A percentile compares a stretch with the other conserved stretches of the same genome.
phyloP scores from a whole-genome alignment of 345 rosid species.

The Eucalyptus tenuipes region DNA sequence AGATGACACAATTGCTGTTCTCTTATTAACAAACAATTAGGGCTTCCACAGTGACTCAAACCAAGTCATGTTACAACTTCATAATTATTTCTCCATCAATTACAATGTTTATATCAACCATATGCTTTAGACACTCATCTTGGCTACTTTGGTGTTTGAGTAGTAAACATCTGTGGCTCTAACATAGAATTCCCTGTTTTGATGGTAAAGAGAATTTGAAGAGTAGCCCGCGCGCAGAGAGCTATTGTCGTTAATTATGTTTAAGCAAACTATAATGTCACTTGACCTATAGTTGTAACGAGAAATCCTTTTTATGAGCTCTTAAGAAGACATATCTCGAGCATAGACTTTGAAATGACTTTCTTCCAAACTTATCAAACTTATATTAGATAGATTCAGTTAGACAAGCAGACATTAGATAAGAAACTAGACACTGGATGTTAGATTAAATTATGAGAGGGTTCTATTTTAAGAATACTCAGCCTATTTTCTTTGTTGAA shows the following conservation, averaged over 20 bases:
- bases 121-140: background rate
- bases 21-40: background rate
- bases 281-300: background rate
- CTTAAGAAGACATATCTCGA: background rate
- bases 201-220: background rate
- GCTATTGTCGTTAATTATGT: background rate
- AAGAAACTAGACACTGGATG: background rate
- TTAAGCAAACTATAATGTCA: background rate
- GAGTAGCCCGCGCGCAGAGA: fast-evolving
- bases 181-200: background rate
- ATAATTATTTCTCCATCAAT: background rate
- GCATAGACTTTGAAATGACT: background rate
- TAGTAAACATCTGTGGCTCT: background rate
- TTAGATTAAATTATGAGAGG: background rate
- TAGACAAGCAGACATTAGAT: background rate
- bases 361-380: background rate
- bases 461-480: background rate
- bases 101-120: background rate
- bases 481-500: too few relatives aligned
- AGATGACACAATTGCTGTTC: background rate
- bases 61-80: background rate
- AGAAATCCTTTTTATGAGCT: background rate
- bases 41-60: background rate
- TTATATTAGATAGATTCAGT: background rate
- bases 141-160: background rate